Base-by-base conservation (phyloP, 371 early-diverging fungal species). In the Haplosporangium sp. region DNA sequence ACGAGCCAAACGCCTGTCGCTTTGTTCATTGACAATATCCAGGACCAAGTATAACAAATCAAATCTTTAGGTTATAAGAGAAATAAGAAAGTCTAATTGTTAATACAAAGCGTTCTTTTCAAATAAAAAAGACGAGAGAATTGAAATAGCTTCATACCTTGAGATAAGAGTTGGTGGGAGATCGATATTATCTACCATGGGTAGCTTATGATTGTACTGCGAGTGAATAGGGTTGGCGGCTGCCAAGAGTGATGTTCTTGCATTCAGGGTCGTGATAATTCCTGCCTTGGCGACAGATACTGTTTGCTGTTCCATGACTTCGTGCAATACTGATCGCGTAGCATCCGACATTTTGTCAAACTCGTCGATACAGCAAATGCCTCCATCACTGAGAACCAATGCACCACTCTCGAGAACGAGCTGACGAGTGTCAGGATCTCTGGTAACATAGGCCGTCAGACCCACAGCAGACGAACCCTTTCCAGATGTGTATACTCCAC, bases 271-370 rank as follows among this genome's bases (percentile, higher is more conserved):
- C 1, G 99, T 98, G 81, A 99, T 99, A 71, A 99, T 99, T 57
- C 99, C 99, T 27, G 99, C 99, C 88, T 99, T 99, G 69, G 98
- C 98, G 3, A 99, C 96, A 11, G 98, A 98, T 20, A 99, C 96
- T 0, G 98, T 98, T 89, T 99, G 99, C 87, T 99, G 99, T 89
- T 99, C 99, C 99, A 99, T 99, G 45, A 97, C 99, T 92, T 99
- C 99, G 86, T 99, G 99, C 67, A 99, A 89, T 11, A 98, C 94
- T 7, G 98, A 93, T 15, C 99, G 92, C 45, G 99, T 99, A 10
- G 94, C 76, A 67, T 99, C 99, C 19, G 95, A 93, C 99, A 99
- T 99, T 84, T 98, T 98, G 85, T 98, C 98, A 88, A 99, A 99
- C 86, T 99, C 99, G 87, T 99, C 99, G 81, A 99, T 99, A 86